Base-by-base conservation (phyloP, 164 flowering plant species). In the Vitis riparia region DNA sequence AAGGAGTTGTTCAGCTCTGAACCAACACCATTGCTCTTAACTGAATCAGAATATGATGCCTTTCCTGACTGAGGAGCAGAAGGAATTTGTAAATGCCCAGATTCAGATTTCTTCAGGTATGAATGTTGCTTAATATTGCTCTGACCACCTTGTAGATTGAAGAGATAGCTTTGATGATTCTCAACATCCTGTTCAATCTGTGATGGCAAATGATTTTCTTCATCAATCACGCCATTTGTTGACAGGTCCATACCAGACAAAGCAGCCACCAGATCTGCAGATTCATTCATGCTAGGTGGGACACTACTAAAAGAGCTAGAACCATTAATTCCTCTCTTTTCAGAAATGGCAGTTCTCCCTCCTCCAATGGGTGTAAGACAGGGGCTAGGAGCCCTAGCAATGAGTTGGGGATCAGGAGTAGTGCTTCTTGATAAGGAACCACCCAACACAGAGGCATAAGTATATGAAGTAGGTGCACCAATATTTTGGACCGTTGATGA, bases 331-430 rank as follows among this genome's bases (percentile, higher is more conserved):
- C 68, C 73, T 76, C 83, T 84, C 76, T 85, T 89, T 27, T 89
- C 91, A 0, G 84, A 57, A 55, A 75, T 27, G 3, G 62, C 64
- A 32, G 62, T 75, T 68, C 91, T 81, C 59, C 86, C 90, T 11
- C 79, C 84, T 16, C 94, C 94, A 79, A 90, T 88, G 47, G 91
- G 89, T 5, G 91, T 82, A 58, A 78, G 84, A 71, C 87, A 79
- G 53, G 94, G 94, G 76, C 91, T 90, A 51, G 94, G 94, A 62
- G 82, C 90, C 75, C 94, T 75, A n/a, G 86, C 83, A 59, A 87
- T 73, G 63, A 72, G 78, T 63, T 88, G 87, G 9, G 89, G 87
- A 78, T 90, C 92, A 58, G 95, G 95, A 57, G 94, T 87, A 12
- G 76, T 78, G 81, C 91, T 87, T 76, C 94, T 80, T 14, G 94